These are phyloP conservation scores for Rhodamnia rubescens DNA, from an alignment of 345 rosid genomes.

Conservation along the genomic window DNA sequence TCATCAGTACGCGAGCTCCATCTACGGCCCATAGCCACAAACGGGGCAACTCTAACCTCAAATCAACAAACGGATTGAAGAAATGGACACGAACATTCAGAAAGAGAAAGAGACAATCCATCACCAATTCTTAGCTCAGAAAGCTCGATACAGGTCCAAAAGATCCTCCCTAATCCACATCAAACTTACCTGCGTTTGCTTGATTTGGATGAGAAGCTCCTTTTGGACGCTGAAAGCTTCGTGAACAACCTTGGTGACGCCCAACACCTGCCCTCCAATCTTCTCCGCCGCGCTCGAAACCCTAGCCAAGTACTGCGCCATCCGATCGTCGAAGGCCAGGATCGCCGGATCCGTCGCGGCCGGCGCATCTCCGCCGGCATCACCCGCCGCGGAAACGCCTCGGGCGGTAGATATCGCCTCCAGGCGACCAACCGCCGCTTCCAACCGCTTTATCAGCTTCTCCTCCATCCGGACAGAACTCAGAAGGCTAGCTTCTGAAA, in stretches of 20 bases:
- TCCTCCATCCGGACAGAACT: constrained; percentile 43
- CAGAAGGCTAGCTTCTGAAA: not conserved
- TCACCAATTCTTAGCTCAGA: not conserved
- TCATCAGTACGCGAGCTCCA: not conserved
- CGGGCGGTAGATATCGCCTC: constrained; percentile 42
- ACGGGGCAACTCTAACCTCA: not conserved
- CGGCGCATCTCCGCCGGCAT: constrained; percentile 2
- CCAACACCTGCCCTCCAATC: constrained; percentile 84
- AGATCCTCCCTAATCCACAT: not conserved
- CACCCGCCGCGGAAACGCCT: constrained; percentile 9
- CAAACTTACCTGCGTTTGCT: constrained; percentile 47
- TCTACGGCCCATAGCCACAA: not conserved
- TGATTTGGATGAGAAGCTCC: constrained; percentile 58
- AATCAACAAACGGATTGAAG: not conserved
- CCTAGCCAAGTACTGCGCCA: constrained; percentile 41
- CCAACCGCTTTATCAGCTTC: constrained; percentile 61
- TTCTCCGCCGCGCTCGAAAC: constrained; percentile 61
- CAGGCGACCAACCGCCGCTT: constrained; percentile 69
- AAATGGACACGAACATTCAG: not conserved
- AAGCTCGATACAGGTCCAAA: not conserved
- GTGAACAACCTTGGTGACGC: constrained; percentile 48
- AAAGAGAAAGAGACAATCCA: not conserved
- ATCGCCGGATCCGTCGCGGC: constrained; percentile 59
- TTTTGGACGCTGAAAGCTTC: constrained; percentile 58
- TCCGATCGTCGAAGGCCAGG: constrained; percentile 66